Percentiles rank a stretch among this genome's conserved stretches.
Conservation (phyloP, 352 stramenopile species). For the Phytophthora meadii region DNA sequence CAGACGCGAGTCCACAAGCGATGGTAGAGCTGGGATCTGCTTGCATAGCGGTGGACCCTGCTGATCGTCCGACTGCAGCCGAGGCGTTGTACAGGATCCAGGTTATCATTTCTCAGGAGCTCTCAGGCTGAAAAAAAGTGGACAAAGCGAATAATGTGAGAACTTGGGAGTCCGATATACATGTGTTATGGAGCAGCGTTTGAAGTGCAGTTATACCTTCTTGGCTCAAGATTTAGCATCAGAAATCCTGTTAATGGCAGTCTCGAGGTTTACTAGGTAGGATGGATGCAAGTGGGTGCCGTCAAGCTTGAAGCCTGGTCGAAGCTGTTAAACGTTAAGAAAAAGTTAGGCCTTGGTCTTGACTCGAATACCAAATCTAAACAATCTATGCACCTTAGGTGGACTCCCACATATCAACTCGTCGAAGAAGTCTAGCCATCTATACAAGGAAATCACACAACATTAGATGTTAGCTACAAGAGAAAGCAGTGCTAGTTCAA, state of each 20-base stretch:
- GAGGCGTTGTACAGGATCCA: constrained; percentile 34
- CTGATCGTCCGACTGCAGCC: constrained; percentile 24
- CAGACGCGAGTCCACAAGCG: background rate
- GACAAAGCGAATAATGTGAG: too few species aligned
- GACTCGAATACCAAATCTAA: background rate
- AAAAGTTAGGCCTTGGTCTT: background rate
- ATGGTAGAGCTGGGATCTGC: constrained; percentile 15
- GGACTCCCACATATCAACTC: constrained; percentile 59
- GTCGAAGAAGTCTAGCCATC: constrained; percentile 93
- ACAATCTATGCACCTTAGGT: constrained; percentile 46
- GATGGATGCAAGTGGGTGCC: constrained; percentile 87
- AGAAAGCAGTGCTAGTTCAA: background rate
- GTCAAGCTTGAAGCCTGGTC: constrained; percentile 65
- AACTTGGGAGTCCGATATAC: too few species aligned
- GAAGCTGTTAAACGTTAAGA: constrained; percentile 41
- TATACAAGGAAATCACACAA: constrained; percentile 16
- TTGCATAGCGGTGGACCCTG: constrained; percentile 37
- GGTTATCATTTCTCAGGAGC: background rate
- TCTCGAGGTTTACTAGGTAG: constrained; percentile 66
- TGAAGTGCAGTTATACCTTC: too few species aligned
- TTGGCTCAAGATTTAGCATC: constrained; percentile 3
- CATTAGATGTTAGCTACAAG: background rate
- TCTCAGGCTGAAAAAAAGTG: too few species aligned
- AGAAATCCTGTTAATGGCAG: constrained; percentile 32
- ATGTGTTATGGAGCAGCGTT: too few species aligned